Evolutionary conservation across 306 rosid species (phyloP), one percentile per base, ranked within the genome.

Genomic region (Ziziphus jujuba): DNA sequence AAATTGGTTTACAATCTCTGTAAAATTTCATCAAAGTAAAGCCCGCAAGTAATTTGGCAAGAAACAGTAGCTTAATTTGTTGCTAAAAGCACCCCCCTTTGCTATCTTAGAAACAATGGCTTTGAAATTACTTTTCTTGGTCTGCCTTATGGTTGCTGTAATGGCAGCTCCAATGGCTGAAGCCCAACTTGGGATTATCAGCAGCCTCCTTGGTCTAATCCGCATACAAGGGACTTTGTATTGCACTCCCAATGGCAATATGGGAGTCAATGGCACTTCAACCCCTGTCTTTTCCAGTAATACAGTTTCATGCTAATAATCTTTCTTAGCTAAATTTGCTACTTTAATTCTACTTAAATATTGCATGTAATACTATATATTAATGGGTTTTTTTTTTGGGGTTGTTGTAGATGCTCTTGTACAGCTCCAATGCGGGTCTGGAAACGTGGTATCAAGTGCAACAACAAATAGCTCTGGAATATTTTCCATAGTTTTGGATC

Each of bases 251-350:
- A 65, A 59, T 57, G 82, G 75, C 52, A 21, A 34, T 36, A 61
- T 68, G 11, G 71, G 69, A 23, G 63, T 7, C 61, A 75, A 60
- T 45, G 77, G 73, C 59, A 40, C 72, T 35, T n/a, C 74, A 13
- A 72, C 68, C 25, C 83, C 81, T 9, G 60, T 52, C 55, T 83
- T 83, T 57, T 48, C 82, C 7, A 76, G 84, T 82, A 75, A n/a
- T n/a, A n/a, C n/a, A n/a, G n/a, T n/a, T 28, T 28, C 33, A 28
- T 28, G 33, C 33, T 28, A n/a, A n/a, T n/a, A n/a, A n/a, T n/a
- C n/a, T n/a, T n/a, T n/a, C n/a, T n/a, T n/a, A n/a, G n/a, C n/a
- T n/a, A n/a, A n/a, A n/a, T n/a, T n/a, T n/a, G n/a, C n/a, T n/a
- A n/a, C n/a, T n/a, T n/a, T n/a, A n/a, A n/a, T n/a, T n/a, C n/a